Evolutionary conservation across 768 basidiomycete species (phyloP).

Genomic region (Russula griseocarnosa): DNA sequence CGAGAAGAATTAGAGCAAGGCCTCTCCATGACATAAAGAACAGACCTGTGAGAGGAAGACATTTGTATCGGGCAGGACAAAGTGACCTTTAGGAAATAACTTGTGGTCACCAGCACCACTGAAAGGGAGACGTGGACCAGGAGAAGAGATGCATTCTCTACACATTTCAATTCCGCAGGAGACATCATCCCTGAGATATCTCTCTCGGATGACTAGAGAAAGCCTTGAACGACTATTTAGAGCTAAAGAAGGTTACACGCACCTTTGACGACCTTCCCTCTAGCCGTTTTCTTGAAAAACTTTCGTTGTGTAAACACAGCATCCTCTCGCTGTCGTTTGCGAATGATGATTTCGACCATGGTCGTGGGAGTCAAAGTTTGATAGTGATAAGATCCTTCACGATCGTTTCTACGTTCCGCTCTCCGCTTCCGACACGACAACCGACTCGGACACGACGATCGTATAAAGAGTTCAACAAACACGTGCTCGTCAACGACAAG

Average conservation of each 20-base stretch:
- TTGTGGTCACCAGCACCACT: slow-evolving; percentile 57
- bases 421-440: neutral
- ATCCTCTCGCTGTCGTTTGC: slow-evolving; percentile 67
- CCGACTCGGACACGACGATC: neutral
- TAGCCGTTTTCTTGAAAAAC: slow-evolving; percentile 93
- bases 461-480: neutral
- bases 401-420: too few relatives aligned
- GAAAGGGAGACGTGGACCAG: slow-evolving; percentile 50
- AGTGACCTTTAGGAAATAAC: slow-evolving; percentile 64
- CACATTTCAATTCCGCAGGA: slow-evolving; percentile 79
- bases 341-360: slow-evolving; percentile 63
- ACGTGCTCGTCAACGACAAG: neutral
- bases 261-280: slow-evolving; percentile 95
- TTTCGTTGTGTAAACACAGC: slow-evolving; percentile 78
- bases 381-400: neutral
- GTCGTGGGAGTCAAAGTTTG: neutral
- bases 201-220: slow-evolving; percentile 70
- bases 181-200: slow-evolving; percentile 91
- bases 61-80: slow-evolving; percentile 90
- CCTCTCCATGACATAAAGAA: neutral
- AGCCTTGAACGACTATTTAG: neutral
- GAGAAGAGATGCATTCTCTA: slow-evolving; percentile 48
- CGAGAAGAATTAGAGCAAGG: neutral
- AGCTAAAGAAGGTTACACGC: slow-evolving; percentile 26
- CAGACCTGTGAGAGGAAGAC: slow-evolving; percentile 83